These are phyloP conservation scores for Cadophora malorum DNA, from an alignment of 2,329 filamentous ascomycete species.

Conservation along the genomic window DNA sequence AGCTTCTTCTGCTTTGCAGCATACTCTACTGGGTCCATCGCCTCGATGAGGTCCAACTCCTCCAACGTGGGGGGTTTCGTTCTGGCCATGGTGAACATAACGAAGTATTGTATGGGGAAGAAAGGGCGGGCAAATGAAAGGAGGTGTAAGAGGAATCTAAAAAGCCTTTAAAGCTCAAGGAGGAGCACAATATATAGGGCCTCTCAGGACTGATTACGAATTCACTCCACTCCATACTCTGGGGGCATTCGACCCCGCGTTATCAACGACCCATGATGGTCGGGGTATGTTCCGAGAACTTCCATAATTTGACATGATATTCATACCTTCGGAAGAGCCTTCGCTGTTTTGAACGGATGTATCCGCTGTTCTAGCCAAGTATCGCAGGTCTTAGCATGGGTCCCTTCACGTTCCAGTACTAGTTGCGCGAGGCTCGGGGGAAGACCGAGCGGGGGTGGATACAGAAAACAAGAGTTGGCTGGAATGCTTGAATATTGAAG, in stretches of 20 bases:
- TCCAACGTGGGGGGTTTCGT: constrained; percentile 14
- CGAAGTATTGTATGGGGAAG: neutral
- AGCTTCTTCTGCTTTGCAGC: constrained; percentile 29
- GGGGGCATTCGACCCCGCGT: neutral
- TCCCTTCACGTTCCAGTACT: neutral
- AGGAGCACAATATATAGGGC: constrained; percentile 1
- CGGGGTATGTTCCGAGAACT: neutral
- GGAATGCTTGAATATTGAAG: neutral
- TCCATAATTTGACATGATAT: neutral
- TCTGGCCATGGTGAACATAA: neutral
- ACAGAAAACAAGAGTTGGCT: neutral
- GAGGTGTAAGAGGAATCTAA: no score
- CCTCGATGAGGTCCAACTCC: constrained; percentile 19
- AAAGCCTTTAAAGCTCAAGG: neutral
- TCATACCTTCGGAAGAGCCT: neutral
- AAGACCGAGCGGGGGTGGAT: neutral
- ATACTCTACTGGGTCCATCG: constrained; percentile 24
- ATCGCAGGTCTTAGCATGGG: constrained; percentile 2
- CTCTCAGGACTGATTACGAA: neutral
- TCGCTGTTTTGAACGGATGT: neutral
- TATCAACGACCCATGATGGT: neutral
- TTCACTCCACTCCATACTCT: neutral
- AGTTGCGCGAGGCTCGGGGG: neutral
- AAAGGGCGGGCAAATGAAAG: neutral
- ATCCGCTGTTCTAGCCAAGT: neutral